phyloP scores from a whole-genome alignment of 1,284 basidiomycete genomes.

The Gymnopus androsaceus region DNA sequence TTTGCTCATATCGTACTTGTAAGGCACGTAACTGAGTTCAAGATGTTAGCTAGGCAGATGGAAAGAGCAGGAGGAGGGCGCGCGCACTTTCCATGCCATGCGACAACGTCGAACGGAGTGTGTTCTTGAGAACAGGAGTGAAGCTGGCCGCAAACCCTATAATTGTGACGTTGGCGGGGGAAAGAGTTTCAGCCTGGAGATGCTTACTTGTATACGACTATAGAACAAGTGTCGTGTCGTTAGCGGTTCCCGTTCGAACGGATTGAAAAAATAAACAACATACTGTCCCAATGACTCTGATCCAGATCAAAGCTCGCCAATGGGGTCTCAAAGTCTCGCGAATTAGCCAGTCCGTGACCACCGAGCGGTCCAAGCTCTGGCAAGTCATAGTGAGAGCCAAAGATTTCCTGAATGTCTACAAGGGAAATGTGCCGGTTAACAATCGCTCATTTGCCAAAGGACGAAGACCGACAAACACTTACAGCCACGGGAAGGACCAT shows the following conservation, averaged over 20 bases:
- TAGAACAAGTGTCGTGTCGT: no score
- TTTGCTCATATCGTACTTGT: conserved; percentile 70
- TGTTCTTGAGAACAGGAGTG: conserved; percentile 62
- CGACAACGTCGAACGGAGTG: conserved; percentile 75
- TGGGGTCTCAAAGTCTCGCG: conserved; percentile 66
- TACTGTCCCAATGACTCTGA: conserved; percentile 59
- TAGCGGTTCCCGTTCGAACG: neutral
- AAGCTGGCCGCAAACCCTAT: conserved; percentile 57
- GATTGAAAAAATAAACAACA: conserved; percentile 22
- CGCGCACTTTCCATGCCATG: conserved; percentile 66
- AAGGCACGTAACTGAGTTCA: conserved; percentile 61
- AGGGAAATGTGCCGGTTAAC: conserved; percentile 19
- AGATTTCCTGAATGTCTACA: conserved; percentile 61
- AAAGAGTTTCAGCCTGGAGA: neutral
- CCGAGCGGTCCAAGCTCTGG: conserved; percentile 71
- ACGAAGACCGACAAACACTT: conserved; percentile 23
- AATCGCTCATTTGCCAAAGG: neutral
- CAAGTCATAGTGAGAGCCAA: conserved; percentile 62
- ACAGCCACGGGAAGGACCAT: conserved; percentile 57
- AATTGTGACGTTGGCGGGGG: conserved; percentile 2
- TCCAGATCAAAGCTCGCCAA: conserved; percentile 66
- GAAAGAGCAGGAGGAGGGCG: neutral
- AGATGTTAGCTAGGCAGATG: neutral
- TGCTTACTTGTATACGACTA: conserved; percentile 13
- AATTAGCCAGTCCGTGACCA: conserved; percentile 61